A percentile compares a stretch with the other conserved stretches of the same genome.
Evolutionary conservation across 352 stramenopile genomes (phyloP).

Genomic region (Phytopythium vexans): DNA sequence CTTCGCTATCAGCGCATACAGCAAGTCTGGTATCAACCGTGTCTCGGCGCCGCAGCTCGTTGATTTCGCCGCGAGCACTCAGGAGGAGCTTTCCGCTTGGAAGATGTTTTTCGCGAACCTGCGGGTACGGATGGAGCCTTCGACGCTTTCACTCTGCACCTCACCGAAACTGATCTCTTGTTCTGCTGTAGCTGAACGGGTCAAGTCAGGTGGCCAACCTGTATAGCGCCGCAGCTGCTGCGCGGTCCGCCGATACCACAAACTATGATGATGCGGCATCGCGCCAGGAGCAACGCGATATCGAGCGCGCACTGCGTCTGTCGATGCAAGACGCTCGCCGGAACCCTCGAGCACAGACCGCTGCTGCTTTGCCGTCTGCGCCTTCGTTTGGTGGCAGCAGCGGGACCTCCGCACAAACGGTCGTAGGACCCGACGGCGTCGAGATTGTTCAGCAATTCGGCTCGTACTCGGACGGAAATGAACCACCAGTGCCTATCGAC

Average conservation of each 20-base stretch:
- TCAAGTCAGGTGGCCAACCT: neutral
- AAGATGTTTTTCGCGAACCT: slow-evolving; percentile 64
- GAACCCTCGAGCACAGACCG: neutral
- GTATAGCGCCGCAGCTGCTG: neutral
- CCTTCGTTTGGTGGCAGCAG: slow-evolving; percentile 16
- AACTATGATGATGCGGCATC: slow-evolving; percentile 11
- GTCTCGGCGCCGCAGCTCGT: slow-evolving; percentile 54
- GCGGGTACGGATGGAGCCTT: slow-evolving; percentile 21
- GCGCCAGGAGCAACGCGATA: slow-evolving; percentile 52
- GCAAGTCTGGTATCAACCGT: slow-evolving; percentile 61
- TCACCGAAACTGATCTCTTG: neutral
- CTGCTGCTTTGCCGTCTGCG: slow-evolving; percentile 19
- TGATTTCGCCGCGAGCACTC: slow-evolving; percentile 60
- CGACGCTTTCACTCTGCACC: neutral
- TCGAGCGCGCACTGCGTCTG: slow-evolving; percentile 53
- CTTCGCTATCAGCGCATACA: slow-evolving; percentile 55
- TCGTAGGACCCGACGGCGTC: slow-evolving; percentile 61
- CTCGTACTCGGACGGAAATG: slow-evolving; percentile 8
- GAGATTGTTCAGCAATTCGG: slow-evolving; percentile 73
- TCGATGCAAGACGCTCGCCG: slow-evolving; percentile 54
- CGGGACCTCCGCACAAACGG: slow-evolving; percentile 32
- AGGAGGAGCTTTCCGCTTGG: slow-evolving; percentile 63
- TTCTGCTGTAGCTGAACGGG: neutral
- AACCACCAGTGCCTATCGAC: slow-evolving; percentile 5
- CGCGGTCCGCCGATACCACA: neutral